phyloP scores from a whole-genome alignment of 306 rosid species.

The Cucumis sativus region Cucumber_9930_V3 NC_026661.2:13681001-13681500 shows the following conservation, averaged over 20 bases:
- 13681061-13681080: too few relatives aligned
- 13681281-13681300: background rate
- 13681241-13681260: background rate
- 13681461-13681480: background rate
- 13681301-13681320: background rate
- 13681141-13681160: too few relatives aligned
- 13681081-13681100: too few relatives aligned
- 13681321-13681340: background rate
- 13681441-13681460: background rate
- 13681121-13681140: too few relatives aligned
- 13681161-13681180: too few relatives aligned
- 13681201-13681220: background rate
- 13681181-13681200: too few relatives aligned
- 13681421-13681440: background rate
- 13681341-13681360: background rate
- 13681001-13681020: too few relatives aligned
- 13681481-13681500: background rate
- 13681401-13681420: background rate
- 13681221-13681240: background rate
- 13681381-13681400: background rate
- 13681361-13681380: background rate
- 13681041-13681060: too few relatives aligned
- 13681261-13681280: background rate
- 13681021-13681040: too few relatives aligned
- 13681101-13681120: too few relatives aligned